These are phyloP conservation scores for Lecanosticta acicola DNA, from an alignment of 2,329 filamentous ascomycete genomes.

Conservation along the genomic window DNA sequence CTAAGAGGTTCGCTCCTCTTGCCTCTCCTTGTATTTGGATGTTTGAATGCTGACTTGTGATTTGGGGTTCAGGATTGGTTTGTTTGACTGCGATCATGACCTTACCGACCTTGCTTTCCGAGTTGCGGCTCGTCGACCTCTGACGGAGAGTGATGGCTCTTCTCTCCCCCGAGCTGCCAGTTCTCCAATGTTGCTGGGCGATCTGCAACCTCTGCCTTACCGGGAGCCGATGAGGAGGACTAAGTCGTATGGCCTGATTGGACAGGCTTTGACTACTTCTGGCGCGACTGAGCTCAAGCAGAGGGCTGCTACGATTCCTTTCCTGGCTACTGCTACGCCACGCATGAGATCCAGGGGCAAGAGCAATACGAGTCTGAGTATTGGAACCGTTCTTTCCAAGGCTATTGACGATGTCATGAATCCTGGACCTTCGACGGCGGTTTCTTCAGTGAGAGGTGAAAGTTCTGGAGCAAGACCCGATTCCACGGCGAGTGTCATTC, in stretches of 20 bases:
- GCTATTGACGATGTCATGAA: not conserved
- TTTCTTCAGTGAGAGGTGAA: too few relatives aligned
- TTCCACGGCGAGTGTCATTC: not conserved
- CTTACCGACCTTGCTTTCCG: constrained; percentile 4
- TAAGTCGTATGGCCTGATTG: constrained; percentile 1
- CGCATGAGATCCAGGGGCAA: constrained; percentile 3
- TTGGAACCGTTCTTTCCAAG: not conserved
- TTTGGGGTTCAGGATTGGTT: not conserved
- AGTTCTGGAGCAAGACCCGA: not conserved
- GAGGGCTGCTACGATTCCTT: not conserved
- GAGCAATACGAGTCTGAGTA: constrained; percentile 5
- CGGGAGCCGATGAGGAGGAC: constrained; percentile 2
- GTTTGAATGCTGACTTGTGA: not conserved
- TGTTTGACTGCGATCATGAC: not conserved
- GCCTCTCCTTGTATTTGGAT: too few relatives aligned
- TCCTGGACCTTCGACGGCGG: not conserved
- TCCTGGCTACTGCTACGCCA: not conserved
- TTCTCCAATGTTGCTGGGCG: constrained; percentile 1
- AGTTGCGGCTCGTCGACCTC: constrained; percentile 1
- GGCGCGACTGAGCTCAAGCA: not conserved
- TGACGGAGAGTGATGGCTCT: not conserved
- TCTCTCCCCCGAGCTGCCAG: constrained; percentile 1
- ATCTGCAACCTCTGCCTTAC: not conserved
- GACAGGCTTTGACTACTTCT: constrained; percentile 1
- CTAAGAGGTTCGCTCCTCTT: not conserved